These are phyloP conservation scores for Thelonectria blattea DNA, from an alignment of 2,329 filamentous ascomycete species.

Conservation along the genomic window DNA sequence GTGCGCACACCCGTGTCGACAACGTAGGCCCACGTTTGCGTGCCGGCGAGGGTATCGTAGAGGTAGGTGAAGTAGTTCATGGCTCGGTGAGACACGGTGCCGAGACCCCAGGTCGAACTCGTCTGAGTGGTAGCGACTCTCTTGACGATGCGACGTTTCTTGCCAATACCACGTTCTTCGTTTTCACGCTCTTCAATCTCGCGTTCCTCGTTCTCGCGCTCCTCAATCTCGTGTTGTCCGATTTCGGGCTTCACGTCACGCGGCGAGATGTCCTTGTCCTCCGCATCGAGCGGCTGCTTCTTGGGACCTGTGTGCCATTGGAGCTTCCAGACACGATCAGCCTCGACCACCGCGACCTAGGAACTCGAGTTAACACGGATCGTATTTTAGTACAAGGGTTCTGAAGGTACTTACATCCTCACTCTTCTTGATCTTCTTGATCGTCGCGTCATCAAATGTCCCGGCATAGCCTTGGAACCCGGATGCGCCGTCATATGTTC, in stretches of 20 bases:
- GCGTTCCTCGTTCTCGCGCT: no score
- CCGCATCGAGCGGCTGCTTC: neutral
- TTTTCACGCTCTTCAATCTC: no score
- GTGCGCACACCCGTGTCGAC: slow-evolving; percentile 21
- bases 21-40: slow-evolving; percentile 24
- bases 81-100: slow-evolving; percentile 21
- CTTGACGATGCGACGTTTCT: neutral
- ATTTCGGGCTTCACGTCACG: no score
- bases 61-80: slow-evolving; percentile 20
- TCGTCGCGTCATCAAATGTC: slow-evolving; percentile 46
- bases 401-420: slow-evolving; percentile 45
- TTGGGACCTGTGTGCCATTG: neutral
- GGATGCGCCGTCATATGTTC: neutral
- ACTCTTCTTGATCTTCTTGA: slow-evolving; percentile 47
- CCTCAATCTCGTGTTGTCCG: no score
- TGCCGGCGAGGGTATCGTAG: slow-evolving; percentile 23
- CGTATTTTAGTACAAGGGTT: fast-evolving
- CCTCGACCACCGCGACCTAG: slow-evolving; percentile 32
- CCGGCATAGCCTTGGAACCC: slow-evolving; percentile 51
- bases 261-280: neutral
- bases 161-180: no score
- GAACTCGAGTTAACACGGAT: neutral
- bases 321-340: slow-evolving; percentile 21
- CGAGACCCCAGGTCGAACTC: slow-evolving; percentile 22
- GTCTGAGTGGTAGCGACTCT: neutral